Evolutionary conservation across 805 yeast genomes (phyloP).

Genomic region (Monosporozyma siamensis): DNA sequence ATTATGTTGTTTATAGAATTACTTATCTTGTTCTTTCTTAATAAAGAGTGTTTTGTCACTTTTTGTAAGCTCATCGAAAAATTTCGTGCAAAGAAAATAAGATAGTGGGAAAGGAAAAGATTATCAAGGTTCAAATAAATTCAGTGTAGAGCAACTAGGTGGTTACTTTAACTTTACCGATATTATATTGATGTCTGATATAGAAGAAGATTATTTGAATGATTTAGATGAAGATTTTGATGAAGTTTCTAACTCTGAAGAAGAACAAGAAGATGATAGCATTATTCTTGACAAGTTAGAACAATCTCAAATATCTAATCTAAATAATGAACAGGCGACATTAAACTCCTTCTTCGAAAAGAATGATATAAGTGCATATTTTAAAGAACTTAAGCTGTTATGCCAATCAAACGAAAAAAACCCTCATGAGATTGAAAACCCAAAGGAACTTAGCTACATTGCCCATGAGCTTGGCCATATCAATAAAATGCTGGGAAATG

Average conservation of each 20-base stretch:
- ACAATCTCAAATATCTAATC: neutral
- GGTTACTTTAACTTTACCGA: too few species aligned
- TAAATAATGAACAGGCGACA: too few species aligned
- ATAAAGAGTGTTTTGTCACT: too few species aligned
- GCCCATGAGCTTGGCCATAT: neutral
- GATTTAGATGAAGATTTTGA: slow-evolving; percentile 30
- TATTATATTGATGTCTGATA: slow-evolving; percentile 6
- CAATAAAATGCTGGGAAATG: neutral
- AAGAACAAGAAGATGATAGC: slow-evolving; percentile 6
- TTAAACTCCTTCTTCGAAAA: neutral
- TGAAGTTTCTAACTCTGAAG: slow-evolving; percentile 10
- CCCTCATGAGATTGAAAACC: slow-evolving; percentile 1
- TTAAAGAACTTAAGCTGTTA: neutral
- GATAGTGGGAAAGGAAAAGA: too few species aligned
- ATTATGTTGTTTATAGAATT: neutral
- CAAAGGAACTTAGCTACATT: neutral
- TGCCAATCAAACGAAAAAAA: neutral
- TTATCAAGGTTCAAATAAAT: too few species aligned
- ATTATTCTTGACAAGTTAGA: neutral
- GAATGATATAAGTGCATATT: neutral
- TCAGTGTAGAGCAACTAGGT: too few species aligned
- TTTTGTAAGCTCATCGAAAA: slow-evolving; percentile 1
- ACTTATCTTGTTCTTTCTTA: too few species aligned
- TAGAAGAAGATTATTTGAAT: slow-evolving; percentile 16
- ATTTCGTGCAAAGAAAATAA: too few species aligned